Evolutionary conservation across 441 rosid genomes (phyloP).

Genomic region (Corymbia citriodora): DNA sequence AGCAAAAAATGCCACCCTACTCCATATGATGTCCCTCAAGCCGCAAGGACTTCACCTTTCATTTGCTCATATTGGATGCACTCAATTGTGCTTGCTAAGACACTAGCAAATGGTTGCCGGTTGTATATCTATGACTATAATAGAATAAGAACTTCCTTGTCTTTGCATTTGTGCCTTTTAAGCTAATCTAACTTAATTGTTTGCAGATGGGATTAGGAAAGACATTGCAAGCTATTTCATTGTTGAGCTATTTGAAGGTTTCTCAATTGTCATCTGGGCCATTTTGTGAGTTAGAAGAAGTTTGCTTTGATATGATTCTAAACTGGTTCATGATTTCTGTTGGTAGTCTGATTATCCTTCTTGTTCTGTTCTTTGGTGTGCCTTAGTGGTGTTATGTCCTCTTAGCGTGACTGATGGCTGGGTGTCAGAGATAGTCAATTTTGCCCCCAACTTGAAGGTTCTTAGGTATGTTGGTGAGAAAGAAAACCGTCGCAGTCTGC

Average conservation of each 20-base stretch:
- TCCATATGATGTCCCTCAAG: background rate
- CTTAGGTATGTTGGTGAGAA: slow-evolving; percentile 80
- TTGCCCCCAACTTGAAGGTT: slow-evolving; percentile 57
- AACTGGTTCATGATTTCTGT: background rate
- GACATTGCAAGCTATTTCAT: slow-evolving; percentile 76
- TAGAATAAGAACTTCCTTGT: background rate
- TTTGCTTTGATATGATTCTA: background rate
- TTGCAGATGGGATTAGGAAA: slow-evolving; percentile 92
- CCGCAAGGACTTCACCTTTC: background rate
- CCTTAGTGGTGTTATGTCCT: slow-evolving; percentile 81
- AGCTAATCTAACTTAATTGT: background rate
- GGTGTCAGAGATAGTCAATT: slow-evolving; percentile 69
- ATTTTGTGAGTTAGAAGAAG: slow-evolving; percentile 52
- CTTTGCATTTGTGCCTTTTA: background rate
- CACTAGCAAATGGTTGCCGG: background rate
- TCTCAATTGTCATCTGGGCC: slow-evolving; percentile 46
- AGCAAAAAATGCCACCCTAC: background rate
- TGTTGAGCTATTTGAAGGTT: slow-evolving; percentile 73
- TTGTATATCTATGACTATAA: background rate
- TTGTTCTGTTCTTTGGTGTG: background rate
- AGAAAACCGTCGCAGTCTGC: slow-evolving; percentile 45
- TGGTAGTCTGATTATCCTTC: background rate
- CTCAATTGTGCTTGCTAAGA: background rate
- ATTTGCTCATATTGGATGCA: background rate
- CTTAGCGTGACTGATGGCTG: slow-evolving; percentile 87